Conservation (phyloP, 306 rosid species). For the Purshia tridentata region DNA sequence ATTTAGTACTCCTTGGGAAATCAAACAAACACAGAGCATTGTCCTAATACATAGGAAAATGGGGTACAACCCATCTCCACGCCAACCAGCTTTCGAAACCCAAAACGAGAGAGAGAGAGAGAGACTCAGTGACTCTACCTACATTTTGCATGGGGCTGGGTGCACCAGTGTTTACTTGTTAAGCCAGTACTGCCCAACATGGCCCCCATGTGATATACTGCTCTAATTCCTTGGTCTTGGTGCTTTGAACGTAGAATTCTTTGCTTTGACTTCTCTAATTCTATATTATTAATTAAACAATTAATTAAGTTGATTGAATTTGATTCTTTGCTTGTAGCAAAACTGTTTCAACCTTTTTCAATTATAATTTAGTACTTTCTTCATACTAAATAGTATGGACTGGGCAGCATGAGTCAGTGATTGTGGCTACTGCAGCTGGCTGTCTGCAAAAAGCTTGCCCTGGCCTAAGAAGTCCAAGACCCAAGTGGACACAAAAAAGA, state of each 20-base stretch:
- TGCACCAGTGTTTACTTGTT: constrained; percentile 12
- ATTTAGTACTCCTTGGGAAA: constrained; percentile 27
- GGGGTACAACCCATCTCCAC: constrained; percentile 4
- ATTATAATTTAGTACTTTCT: neutral
- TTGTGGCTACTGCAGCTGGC: constrained; percentile 12
- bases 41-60: constrained; percentile 17
- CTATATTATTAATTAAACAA: neutral
- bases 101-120: neutral
- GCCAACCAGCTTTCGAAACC: constrained; percentile 28
- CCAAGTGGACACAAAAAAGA: neutral
- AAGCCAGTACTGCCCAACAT: constrained; percentile 12
- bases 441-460: constrained; percentile 9
- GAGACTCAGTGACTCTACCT: constrained; percentile 21
- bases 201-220: constrained; percentile 49
- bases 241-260: constrained; percentile 40
- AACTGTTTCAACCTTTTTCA: neutral
- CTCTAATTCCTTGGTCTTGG: constrained; percentile 32
- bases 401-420: neutral
- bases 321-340: constrained; percentile 11
- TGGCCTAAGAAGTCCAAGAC: neutral
- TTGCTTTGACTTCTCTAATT: constrained; percentile 29
- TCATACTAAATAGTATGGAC: no score
- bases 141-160: constrained; percentile 27
- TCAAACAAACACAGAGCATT: constrained; percentile 18
- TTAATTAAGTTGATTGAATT: neutral